Conservation (phyloP, 805 yeast species). For the Suhomyces pyralidae region DNA sequence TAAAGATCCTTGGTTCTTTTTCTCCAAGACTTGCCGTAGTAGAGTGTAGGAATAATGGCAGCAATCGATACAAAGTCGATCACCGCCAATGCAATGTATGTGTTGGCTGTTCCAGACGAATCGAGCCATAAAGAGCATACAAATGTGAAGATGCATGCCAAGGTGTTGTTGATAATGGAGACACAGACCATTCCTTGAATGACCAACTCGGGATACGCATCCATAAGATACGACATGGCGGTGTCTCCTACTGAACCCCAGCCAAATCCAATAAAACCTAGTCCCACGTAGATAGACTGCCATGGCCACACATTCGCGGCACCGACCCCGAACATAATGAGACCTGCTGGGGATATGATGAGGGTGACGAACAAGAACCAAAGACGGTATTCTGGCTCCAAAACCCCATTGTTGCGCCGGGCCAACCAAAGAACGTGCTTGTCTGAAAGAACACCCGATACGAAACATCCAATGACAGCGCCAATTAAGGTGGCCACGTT, state of each 20-base stretch:
- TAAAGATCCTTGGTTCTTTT: constrained; percentile 24
- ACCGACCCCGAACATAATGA: constrained; percentile 37
- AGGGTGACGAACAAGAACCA: constrained; percentile 35
- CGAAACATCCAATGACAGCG: constrained; percentile 37
- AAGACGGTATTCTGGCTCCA: constrained; percentile 37
- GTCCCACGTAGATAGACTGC: constrained; percentile 37
- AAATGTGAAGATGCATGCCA: constrained; percentile 38
- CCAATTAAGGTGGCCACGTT: constrained; percentile 40
- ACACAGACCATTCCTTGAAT: constrained; percentile 41
- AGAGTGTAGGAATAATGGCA: constrained; percentile 27
- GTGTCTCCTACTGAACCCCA: constrained; percentile 40
- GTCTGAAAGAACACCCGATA: constrained; percentile 34
- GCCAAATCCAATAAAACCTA: constrained; percentile 36
- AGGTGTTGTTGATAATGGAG: constrained; percentile 35
- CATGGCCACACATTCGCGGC: constrained; percentile 36
- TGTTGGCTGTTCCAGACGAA: constrained; percentile 33
- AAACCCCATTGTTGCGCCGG: constrained; percentile 32
- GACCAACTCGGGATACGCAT: constrained; percentile 40
- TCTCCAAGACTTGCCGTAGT: constrained; percentile 34
- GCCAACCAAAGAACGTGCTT: constrained; percentile 37
- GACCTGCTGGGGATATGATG: constrained; percentile 33
- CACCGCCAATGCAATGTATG: constrained; percentile 35
- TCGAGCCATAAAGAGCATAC: constrained; percentile 40
- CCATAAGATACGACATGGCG: constrained; percentile 39
- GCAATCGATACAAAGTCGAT: constrained; percentile 33